Percentiles rank a stretch among this genome's conserved stretches.
These are phyloP conservation scores for Papiliotrema fonsecae DNA, from an alignment of 1,284 basidiomycete genomes.

Conservation along the genomic window DNA sequence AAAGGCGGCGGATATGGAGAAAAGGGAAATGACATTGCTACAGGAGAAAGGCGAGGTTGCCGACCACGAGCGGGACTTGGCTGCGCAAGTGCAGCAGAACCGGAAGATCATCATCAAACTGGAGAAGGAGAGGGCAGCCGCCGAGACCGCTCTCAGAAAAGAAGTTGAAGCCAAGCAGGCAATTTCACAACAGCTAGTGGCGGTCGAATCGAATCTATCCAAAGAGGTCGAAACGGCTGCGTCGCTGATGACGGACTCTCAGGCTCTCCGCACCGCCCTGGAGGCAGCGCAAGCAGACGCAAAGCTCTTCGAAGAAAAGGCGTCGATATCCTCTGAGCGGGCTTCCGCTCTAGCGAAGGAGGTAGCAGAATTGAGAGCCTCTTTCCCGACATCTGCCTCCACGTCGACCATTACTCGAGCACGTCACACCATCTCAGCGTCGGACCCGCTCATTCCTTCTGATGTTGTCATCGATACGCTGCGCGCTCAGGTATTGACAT, in stretches of 20 bases:
- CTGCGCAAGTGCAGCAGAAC: background rate
- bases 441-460: background rate
- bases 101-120: no score
- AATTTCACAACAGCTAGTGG: background rate
- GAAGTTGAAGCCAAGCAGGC: background rate
- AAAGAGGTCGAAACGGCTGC: background rate
- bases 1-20: background rate
- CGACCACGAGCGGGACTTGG: background rate
- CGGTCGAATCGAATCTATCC: background rate
- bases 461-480: background rate
- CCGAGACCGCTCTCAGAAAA: background rate
- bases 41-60: background rate
- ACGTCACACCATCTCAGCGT: slow-evolving; percentile 1
- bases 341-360: slow-evolving; percentile 4
- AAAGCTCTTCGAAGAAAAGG: background rate
- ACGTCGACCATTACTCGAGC: background rate
- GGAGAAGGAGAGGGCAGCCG: background rate
- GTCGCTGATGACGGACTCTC: background rate
- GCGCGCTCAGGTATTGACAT: background rate
- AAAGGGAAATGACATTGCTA: background rate
- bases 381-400: background rate
- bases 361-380: background rate
- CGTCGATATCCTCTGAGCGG: background rate
- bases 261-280: background rate
- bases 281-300: slow-evolving; percentile 4